Percentiles rank a stretch among this genome's conserved stretches.
Conservation (phyloP, 192 early-diverging fungal genomes). For the Backusella tuberculispora region DNA sequence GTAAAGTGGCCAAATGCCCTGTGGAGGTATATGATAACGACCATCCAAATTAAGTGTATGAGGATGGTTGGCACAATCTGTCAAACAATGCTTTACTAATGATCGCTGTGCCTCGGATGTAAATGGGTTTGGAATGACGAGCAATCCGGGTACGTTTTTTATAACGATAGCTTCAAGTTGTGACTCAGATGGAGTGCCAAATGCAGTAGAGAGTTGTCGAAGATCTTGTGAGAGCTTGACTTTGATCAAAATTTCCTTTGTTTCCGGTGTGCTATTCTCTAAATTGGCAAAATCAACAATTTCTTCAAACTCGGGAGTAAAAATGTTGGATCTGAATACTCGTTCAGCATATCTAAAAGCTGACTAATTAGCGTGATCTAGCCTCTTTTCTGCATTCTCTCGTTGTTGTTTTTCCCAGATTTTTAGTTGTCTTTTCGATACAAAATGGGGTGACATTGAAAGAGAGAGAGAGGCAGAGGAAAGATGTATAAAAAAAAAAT, state of each 20-base stretch:
- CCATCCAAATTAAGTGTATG: conserved; percentile 88
- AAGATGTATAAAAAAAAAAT: background rate
- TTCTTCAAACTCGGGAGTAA: background rate
- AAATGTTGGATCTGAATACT: background rate
- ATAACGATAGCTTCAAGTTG: background rate
- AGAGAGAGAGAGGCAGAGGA: background rate
- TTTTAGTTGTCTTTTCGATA: conserved; percentile 3
- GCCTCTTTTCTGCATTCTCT: conserved; percentile 15
- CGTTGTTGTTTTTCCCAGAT: conserved; percentile 20
- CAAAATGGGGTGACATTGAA: conserved; percentile 15
- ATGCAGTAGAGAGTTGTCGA: background rate
- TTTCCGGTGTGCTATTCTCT: background rate
- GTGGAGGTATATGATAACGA: conserved; percentile 70
- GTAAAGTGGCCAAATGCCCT: conserved; percentile 65
- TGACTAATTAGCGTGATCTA: background rate
- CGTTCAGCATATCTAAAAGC: conserved; percentile 7
- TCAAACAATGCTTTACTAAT: conserved; percentile 72
- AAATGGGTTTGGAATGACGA: conserved; percentile 80
- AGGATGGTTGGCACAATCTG: conserved; percentile 73
- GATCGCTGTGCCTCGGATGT: conserved; percentile 67
- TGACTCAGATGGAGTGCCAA: background rate
- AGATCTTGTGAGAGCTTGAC: background rate
- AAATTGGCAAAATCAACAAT: background rate
- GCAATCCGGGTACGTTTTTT: conserved; percentile 56
- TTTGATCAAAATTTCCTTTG: background rate